A percentile compares a stretch with the other conserved stretches of the same genome.
Evolutionary conservation across 371 early-diverging fungal genomes (phyloP).

Genomic region (Rhizomucor miehei): DNA sequence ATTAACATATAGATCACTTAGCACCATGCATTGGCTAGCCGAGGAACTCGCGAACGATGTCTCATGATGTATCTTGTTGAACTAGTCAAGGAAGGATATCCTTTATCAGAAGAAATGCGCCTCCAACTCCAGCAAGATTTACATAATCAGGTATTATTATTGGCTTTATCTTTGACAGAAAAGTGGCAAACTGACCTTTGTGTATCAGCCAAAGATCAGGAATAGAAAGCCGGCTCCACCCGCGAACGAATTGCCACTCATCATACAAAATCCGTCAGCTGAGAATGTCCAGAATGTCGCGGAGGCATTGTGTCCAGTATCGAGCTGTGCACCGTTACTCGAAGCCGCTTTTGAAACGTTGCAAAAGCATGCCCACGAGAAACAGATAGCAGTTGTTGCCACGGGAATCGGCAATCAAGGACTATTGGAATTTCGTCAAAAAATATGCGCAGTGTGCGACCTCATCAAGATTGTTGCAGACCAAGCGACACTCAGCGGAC

Average conservation of each 20-base stretch:
- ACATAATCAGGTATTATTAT: conserved; percentile 24
- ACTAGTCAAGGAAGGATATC: conserved; percentile 43
- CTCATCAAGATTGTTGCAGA: conserved; percentile 27
- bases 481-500: conserved; percentile 31
- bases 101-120: conserved; percentile 25
- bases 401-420: conserved; percentile 1
- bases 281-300: conserved; percentile 30
- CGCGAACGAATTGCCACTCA: conserved; percentile 31
- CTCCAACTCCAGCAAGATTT: conserved; percentile 39
- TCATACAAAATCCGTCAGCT: conserved; percentile 29
- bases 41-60: conserved; percentile 34
- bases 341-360: conserved; percentile 39
- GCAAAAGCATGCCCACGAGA: conserved; percentile 27
- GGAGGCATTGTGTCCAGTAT: conserved; percentile 35
- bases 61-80: conserved; percentile 50
- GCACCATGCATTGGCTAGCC: conserved; percentile 36
- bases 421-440: conserved; percentile 26
- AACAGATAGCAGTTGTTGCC: conserved; percentile 10
- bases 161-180: neutral
- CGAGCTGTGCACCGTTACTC: conserved; percentile 37
- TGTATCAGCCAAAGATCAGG: conserved; percentile 4
- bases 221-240: conserved; percentile 10
- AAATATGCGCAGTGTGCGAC: conserved; percentile 27
- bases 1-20: no score
- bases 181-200: neutral